Evolutionary conservation across 192 early-diverging fungal genomes (phyloP).

Genomic region (Coemansia sp.): DNA sequence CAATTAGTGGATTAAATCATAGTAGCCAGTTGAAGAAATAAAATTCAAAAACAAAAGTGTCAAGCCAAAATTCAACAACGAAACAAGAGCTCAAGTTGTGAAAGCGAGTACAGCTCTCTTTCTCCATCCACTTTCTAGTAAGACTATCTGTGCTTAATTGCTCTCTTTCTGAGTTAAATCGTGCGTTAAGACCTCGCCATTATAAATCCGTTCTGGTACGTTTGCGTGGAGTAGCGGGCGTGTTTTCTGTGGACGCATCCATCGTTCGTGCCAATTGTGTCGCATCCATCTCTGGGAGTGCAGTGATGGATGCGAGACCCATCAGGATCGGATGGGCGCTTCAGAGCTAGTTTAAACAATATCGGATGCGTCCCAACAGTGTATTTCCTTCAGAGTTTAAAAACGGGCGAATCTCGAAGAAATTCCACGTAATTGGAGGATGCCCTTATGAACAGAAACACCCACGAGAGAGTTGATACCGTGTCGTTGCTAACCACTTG

Average conservation of each 20-base stretch:
- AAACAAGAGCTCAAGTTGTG: background rate
- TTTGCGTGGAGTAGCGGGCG: background rate
- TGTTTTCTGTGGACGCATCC: conserved; percentile 4
- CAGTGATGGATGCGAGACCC: conserved; percentile 10
- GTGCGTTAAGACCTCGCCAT: conserved; percentile 43
- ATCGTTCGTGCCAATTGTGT: background rate
- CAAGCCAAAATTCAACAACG: too few relatives aligned
- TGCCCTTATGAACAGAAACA: background rate
- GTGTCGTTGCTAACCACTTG: background rate
- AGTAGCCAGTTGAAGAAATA: too few relatives aligned
- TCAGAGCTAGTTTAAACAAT: too few relatives aligned
- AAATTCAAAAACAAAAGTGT: background rate
- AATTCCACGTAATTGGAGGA: too few relatives aligned
- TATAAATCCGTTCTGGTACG: conserved; percentile 33
- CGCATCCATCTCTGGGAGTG: background rate
- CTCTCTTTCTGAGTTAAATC: conserved; percentile 51
- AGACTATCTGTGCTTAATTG: conserved; percentile 36
- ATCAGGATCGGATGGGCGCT: too few relatives aligned
- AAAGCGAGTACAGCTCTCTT: conserved; percentile 1
- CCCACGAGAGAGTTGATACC: background rate
- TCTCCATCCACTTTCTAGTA: conserved; percentile 15
- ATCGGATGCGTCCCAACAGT: too few relatives aligned
- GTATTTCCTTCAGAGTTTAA: too few relatives aligned
- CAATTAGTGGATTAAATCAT: too few relatives aligned
- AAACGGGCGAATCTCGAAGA: too few relatives aligned